Evolutionary conservation across 768 basidiomycete species (phyloP), one percentile per base, ranked within the genome.

Genomic region (Multifurca ochricompacta): DNA sequence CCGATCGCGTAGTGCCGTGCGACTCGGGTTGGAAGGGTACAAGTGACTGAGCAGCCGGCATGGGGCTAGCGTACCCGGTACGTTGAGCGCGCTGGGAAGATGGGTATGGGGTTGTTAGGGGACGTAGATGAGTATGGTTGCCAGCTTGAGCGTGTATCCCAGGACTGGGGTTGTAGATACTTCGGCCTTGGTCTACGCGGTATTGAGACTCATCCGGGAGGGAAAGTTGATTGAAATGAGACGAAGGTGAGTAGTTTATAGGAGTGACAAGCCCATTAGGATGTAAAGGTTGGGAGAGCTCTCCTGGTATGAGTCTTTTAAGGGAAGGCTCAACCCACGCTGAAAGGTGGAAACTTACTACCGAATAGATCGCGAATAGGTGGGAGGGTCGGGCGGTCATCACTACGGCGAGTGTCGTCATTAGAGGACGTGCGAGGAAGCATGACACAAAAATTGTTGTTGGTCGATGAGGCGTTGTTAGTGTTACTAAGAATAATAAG

Each of bases 361-460:
- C 60, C 53, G 40, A 61, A 61, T 9, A 61, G 46, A 34, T 61
- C 54, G 27, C 59, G 58, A 25, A 61, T 61, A 6, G 58, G 58
- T 16, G 60, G 60, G n/a, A 61, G 58, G 25, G 60, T 61, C 31
- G 60, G 60, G 27, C 60, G 58, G 47, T 53, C 40, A 7, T 56
- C 58, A 14, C 50, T 46, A 25, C 60, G 60, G 51, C 35, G 48
- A 42, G 60, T 39, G 46, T 53, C 60, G 48, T 47, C 51, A 23
- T 50, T 23, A 13, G 54, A 35, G 54, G 43, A 31, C 28, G 57
- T 39, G 28, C 57, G 57, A 45, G 53, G 28, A 31, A 27, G 45
- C 59, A 60, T 60, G 7, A 25, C 49, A 42, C 32, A 1, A 25
- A 37, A 43, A 19, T 37, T 37, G 35, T 11, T 54, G 56, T 18